Base-by-base conservation (phyloP, 2,329 filamentous ascomycete genomes). In the Aspergillus pseudonomiae region DNA sequence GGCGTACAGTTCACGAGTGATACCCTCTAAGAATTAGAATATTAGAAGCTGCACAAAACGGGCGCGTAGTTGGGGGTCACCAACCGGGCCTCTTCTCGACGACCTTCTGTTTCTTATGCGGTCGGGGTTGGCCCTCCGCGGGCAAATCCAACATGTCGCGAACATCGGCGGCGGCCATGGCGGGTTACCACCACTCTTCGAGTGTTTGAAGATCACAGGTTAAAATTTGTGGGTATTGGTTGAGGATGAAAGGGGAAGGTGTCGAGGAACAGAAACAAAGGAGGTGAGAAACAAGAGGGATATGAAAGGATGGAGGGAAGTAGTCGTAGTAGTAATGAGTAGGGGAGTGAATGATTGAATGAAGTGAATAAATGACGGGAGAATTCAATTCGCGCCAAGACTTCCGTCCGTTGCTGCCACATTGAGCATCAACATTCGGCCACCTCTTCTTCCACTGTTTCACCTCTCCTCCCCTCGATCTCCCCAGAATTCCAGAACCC, bases 91-190 rank as follows among this genome's bases (percentile, higher is more conserved):
- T 78, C 68, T 89, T 86, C 54, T 85, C 86, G 19, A 85, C 82
- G 7, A 86, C 82, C 76, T 91, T 93, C 71, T 90, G 88, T 76
- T 94, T 94, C 81, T 95, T 96, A 50, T 86, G 80, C 46, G 89
- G 87, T 66, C 89, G 77, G 64, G 81, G 80, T 63, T 81, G 77
- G 69, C 88, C 89, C 70, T 88, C 82, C 57, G 81, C 81, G 69
- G 90, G 89, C 75, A 96, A 84, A 78, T 94, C 92, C 74, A 96
- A 88, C 75, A 96, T 92, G 77, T 96, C 93, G 81, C 91, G 92
- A 71, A 96, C 88, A 84, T 96, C 93, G 77, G 89, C 86, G 67
- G 90, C 90, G 65, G 89, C 85, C 89, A 92, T 92, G 67, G 72
- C 83, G 73, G 68, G 50, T 19, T 41, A 46, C 39, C 43, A 46